phyloP scores from a whole-genome alignment of 2,329 filamentous ascomycete genomes.

The Hortaea werneckii region DNA sequence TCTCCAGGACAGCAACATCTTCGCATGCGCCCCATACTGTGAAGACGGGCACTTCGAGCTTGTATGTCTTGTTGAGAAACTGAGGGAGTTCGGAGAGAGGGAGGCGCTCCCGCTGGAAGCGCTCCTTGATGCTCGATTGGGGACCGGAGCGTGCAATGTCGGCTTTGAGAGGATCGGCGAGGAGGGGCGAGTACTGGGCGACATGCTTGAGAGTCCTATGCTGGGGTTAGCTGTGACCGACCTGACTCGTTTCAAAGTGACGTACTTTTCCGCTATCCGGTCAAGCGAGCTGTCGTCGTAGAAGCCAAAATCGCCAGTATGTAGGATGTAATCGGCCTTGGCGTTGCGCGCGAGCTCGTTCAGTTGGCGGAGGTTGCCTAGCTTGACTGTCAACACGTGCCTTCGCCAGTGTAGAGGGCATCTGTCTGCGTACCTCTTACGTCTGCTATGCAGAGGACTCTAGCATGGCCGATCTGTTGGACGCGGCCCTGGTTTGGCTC shows the following conservation, averaged over 20 bases:
- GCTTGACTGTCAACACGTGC: slow-evolving; percentile 8
- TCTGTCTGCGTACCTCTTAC: slow-evolving; percentile 36
- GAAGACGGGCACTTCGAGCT: slow-evolving; percentile 91
- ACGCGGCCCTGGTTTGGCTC: slow-evolving; percentile 45
- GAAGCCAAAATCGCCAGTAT: slow-evolving; percentile 97
- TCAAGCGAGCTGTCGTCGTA: slow-evolving; percentile 95
- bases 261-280: slow-evolving; percentile 94
- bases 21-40: slow-evolving; percentile 99
- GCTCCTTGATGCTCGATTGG: slow-evolving; percentile 63
- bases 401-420: not conserved
- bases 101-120: slow-evolving; percentile 70
- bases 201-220: slow-evolving; percentile 93
- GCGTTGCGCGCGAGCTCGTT: slow-evolving; percentile 95
- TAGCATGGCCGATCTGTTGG: slow-evolving; percentile 38
- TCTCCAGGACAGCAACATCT: slow-evolving; percentile 93
- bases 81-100: slow-evolving; percentile 86
- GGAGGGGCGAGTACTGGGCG: slow-evolving; percentile 92
- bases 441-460: slow-evolving; percentile 43
- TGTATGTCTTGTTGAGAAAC: slow-evolving; percentile 78
- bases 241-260: too few relatives aligned
- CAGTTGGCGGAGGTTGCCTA: slow-evolving; percentile 88
- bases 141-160: slow-evolving; percentile 59
- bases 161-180: slow-evolving; percentile 63
- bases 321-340: slow-evolving; percentile 92
- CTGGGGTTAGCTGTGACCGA: not conserved